Conservation (phyloP, 805 yeast species). For the Myxozyma geophila region DNA sequence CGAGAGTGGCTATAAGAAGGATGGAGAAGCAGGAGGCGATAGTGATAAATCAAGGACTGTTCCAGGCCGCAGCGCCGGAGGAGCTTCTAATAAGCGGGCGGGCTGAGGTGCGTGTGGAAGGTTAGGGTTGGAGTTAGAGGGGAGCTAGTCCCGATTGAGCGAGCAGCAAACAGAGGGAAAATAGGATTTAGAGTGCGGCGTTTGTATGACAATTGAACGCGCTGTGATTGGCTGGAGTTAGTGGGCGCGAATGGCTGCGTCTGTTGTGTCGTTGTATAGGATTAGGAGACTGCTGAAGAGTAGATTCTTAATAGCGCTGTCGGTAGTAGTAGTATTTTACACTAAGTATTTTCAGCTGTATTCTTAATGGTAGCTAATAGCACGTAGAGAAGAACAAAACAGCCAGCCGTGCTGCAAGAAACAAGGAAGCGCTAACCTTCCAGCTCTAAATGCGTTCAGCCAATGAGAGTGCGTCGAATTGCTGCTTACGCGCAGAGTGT, state of each 20-base stretch:
- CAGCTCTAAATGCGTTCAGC: neutral
- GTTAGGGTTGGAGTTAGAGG: neutral
- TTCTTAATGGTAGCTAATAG: too few species aligned
- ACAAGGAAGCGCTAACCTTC: too few species aligned
- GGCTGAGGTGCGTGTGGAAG: neutral
- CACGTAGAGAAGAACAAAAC: too few species aligned
- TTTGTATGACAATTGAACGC: slow-evolving; percentile 7
- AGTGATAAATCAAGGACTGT: neutral
- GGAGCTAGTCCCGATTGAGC: slow-evolving; percentile 18
- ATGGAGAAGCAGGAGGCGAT: neutral
- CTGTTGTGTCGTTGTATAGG: too few species aligned
- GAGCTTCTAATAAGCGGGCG: slow-evolving; percentile 3
- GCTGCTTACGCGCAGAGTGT: neutral
- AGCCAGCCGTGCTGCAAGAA: too few species aligned
- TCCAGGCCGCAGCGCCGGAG: slow-evolving; percentile 12
- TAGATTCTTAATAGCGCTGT: too few species aligned
- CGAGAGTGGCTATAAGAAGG: neutral
- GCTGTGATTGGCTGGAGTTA: slow-evolving; percentile 24
- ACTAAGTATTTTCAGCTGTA: too few species aligned
- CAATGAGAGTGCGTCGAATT: neutral
- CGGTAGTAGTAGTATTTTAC: too few species aligned
- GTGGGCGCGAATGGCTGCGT: neutral
- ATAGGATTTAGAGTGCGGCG: slow-evolving; percentile 2
- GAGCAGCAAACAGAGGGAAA: slow-evolving; percentile 9
- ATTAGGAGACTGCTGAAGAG: too few species aligned